Evolutionary conservation across 2,329 filamentous ascomycete species (phyloP), one percentile per base, ranked within the genome.

Genomic region (Lizonia empirigonia): DNA sequence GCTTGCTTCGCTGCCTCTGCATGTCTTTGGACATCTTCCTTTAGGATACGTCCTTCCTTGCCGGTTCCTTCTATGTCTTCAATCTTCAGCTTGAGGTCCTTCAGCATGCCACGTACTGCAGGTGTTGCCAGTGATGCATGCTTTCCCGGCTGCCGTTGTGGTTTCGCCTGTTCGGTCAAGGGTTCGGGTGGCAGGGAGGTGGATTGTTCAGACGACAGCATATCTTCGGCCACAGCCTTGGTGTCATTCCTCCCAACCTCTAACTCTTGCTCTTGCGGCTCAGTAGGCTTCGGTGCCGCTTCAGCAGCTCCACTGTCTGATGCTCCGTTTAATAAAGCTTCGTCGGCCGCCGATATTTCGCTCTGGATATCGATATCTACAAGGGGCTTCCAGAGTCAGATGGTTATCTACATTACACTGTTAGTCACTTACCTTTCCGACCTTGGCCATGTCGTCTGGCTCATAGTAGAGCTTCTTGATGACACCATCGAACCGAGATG

Each of bases 401-500:
- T 2, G 41, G 0, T 15, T 5, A 3, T 7, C 16, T 10, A 5
- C 5, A 24, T n/a, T 9, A n/a, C 7, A 12, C 18, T 4, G 6
- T 5, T 1, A 0, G 12, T n/a, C 24, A 42, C 59, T 24, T 71
- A 83, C 81, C 73, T 79, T 92, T 61, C 94, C 94, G 20, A 97
- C 95, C 69, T 90, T 91, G 42, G 93, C 93, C 83, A 97, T 96
- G 63, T 97, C 94, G 59, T 96, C 94, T 24, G 91, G 87, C 58
- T 97, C 91, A 74, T 96, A 97, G 76, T 97, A 85, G 35, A 99
- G 80, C 77, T 92, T 97, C 79, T 96, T 97, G 62, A 99, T 93
- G 0, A 97, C 88, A 18, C 94, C 94, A 50, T 92, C 86, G 74
- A 96, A 99, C 45, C 94, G 87, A 66, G 92, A 97, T 30, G 94